Conservation (phyloP, 1,139 yeast species). For the Blastobotrys serpentis region DNA sequence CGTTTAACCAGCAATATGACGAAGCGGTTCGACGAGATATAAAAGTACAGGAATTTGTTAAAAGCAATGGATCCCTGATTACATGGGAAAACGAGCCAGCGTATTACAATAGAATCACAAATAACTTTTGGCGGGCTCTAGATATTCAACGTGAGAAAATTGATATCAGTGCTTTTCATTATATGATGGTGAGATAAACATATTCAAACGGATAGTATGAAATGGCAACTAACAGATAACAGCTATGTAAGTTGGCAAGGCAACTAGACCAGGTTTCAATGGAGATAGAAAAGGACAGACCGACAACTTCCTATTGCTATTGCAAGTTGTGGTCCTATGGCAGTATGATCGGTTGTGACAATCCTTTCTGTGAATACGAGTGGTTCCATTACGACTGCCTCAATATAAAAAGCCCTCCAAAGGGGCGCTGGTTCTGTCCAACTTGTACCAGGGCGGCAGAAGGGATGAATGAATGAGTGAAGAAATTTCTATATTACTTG, state of each 20-base stretch:
- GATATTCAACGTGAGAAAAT: neutral
- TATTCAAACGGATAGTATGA: neutral
- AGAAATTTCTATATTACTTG: too few relatives aligned
- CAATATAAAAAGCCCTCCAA: neutral
- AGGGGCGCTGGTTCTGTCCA: conserved; percentile 11
- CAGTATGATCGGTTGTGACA: conserved; percentile 8
- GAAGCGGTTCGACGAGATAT: neutral
- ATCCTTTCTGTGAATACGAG: neutral
- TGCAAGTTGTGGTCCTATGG: neutral
- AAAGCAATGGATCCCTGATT: conserved; percentile 1
- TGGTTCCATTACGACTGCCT: conserved; percentile 11
- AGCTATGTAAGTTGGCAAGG: neutral
- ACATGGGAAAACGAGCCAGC: neutral
- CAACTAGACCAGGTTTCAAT: neutral
- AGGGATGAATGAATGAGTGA: neutral
- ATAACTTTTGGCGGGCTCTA: neutral
- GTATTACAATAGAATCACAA: conserved; percentile 3
- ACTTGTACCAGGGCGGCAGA: conserved; percentile 3
- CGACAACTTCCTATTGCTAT: neutral
- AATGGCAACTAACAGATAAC: too few relatives aligned
- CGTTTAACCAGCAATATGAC: conserved; percentile 2
- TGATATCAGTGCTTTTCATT: neutral
- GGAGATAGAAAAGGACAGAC: neutral
- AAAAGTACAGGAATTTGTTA: neutral
- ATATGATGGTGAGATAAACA: neutral